These are phyloP conservation scores for Tulasnella sp. DNA, from an alignment of 768 basidiomycete species.

Conservation along the genomic window DNA sequence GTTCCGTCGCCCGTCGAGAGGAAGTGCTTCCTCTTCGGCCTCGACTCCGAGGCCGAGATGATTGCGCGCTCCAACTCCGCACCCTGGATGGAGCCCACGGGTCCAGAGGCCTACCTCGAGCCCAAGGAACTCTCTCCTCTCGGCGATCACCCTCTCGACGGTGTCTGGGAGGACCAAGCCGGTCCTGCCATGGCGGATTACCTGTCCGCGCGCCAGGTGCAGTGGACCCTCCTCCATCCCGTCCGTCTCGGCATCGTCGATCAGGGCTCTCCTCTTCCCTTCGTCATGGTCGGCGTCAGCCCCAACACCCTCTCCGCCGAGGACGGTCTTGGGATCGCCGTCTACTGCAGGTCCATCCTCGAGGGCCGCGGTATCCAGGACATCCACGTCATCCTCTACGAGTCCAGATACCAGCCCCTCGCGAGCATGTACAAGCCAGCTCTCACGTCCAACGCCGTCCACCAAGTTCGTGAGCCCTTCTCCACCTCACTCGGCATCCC, in stretches of 20 bases:
- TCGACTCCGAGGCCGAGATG: constrained; percentile 29
- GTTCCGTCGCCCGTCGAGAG: constrained; percentile 21
- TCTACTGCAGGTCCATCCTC: background rate
- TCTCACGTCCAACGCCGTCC: background rate
- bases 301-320: background rate
- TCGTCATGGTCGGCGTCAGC: background rate
- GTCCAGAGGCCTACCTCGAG: constrained; percentile 25
- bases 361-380: background rate
- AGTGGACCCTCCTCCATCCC: background rate
- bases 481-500: constrained; percentile 16
- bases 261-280: background rate
- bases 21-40: constrained; percentile 27
- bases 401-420: background rate
- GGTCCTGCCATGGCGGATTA: background rate
- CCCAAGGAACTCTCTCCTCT: constrained; percentile 26
- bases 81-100: constrained; percentile 25
- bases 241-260: background rate
- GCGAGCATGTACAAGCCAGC: background rate
- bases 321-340: background rate
- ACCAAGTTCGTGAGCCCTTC: background rate
- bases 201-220: background rate
- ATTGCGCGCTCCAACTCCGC: constrained; percentile 27
- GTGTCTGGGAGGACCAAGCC: constrained; percentile 7
- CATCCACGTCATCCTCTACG: background rate
- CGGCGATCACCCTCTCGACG: constrained; percentile 21